These are phyloP conservation scores for Apiospora marii DNA, from an alignment of 2,329 filamentous ascomycete species.

Conservation along the genomic window DNA sequence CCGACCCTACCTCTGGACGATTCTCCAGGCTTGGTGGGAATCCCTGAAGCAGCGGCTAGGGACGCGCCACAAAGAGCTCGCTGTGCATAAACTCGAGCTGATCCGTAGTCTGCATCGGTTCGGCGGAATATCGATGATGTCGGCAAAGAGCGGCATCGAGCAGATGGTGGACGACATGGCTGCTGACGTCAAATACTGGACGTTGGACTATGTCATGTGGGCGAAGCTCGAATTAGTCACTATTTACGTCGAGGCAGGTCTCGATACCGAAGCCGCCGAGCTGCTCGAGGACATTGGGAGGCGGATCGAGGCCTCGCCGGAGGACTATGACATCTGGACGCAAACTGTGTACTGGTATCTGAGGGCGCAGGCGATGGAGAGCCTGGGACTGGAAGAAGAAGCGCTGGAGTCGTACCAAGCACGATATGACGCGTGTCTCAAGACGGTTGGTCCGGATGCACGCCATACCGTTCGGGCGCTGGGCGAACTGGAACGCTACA, in stretches of 20 bases:
- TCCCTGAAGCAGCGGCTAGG: not conserved
- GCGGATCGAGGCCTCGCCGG: not conserved
- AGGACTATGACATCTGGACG: constrained; percentile 23
- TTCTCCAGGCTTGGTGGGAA: constrained; percentile 22
- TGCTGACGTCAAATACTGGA: constrained; percentile 27
- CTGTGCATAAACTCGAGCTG: constrained; percentile 20
- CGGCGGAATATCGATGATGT: not conserved
- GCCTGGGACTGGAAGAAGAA: constrained; percentile 8
- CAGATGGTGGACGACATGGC: constrained; percentile 20
- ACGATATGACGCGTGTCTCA: constrained; percentile 10
- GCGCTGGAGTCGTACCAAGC: constrained; percentile 15
- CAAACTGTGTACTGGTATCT: constrained; percentile 21
- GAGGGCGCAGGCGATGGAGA: constrained; percentile 19
- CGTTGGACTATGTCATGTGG: constrained; percentile 25
- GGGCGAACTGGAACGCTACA: constrained; percentile 24
- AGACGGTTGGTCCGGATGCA: constrained; percentile 21
- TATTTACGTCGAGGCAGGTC: constrained; percentile 21
- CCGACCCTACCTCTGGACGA: not conserved
- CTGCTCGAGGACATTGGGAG: constrained; percentile 7
- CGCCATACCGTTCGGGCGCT: constrained; percentile 23
- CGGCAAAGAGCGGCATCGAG: constrained; percentile 8
- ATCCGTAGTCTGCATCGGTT: constrained; percentile 18
- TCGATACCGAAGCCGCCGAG: constrained; percentile 16
- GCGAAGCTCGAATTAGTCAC: constrained; percentile 22
- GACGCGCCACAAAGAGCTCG: constrained; percentile 21